Evolutionary conservation across 768 basidiomycete genomes (phyloP), one percentile per base, ranked within the genome.

Genomic region (Boletus subcaerulescens): DNA sequence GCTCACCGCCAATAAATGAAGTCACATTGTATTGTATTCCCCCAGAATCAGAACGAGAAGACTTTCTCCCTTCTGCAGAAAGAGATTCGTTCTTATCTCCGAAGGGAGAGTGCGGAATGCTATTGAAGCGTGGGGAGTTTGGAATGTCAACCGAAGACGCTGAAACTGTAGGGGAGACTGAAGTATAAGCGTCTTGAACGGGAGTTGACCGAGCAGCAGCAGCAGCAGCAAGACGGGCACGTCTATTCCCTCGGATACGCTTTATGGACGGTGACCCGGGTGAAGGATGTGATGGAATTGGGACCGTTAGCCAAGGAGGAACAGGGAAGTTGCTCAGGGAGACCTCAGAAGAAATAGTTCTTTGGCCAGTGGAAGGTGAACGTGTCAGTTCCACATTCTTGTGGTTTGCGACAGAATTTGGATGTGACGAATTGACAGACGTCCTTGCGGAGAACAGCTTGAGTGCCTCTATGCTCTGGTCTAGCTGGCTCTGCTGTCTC

Each of bases 261-360:
- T 55, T 55, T 35, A 60, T 48, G 3, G 59, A 36, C 6, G 59
- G 38, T 9, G 59, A 43, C 20, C 48, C 32, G 26, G 58, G 44
- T 31, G 66, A 26, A 46, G 68, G 59, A 29, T 60, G 58, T 2
- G 65, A 47, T 43, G 65, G 57, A 45, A 57, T 14, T 4, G 59
- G 53, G 13, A 49, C 45, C 41, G 60, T 64, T 45, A 55, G 56
- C 68, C 59, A 60, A 15, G 89, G 87, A 33, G 87, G 89, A 35
- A 77, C 71, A 5, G 87, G 88, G 71, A 90, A 90, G 42, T 76
- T 74, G 59, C 86, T 88, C 48, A 91, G 71, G 4, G 89, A 88
- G 56, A 89, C 81, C n/a, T 86, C 85, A 20, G 68, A 70, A 13
- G 53, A 67, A 48, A 65, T 20, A 12, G 68, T 68, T 48, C 58